Base-by-base conservation (phyloP, 257 asterid species). In the Nicotiana tomentosiformis region DNA sequence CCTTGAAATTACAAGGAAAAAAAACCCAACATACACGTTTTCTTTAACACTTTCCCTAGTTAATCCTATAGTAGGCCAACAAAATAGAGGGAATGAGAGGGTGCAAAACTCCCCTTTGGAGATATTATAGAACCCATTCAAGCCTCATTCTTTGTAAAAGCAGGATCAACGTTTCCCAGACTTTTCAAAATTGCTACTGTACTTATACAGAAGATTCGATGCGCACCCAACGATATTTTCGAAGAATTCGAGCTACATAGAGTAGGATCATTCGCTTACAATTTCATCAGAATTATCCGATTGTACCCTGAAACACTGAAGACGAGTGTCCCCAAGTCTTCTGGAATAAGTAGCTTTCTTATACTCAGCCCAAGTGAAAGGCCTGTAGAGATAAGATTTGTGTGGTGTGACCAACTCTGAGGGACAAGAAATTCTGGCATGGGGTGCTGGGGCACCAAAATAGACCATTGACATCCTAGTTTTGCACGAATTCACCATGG, bases 401-500 rank as follows among this genome's bases (percentile, higher is more conserved):
- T 82, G 67, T 4, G 88, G 66, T 17, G 87, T 82, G 10, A 84
- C 82, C 87, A 86, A 2, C 29, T 84, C 87, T 5, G 88, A 87
- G 0, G 90, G 84, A 55, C 90, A 87, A 32, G 80, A 64, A 23
- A 93, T 88, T 12, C 77, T 69, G 1, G 93, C 91, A 32, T 84
- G 55, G 3, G 90, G 87, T 10, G 96, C 84, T 51, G 98, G 98
- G 70, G 94, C 90, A 2, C 85, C 93, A 9, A 93, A 92, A 87
- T 87, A 93, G 7, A 87, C 92, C 87, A 89, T 85, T 32, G 98
- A 93, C 87, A 87, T 87, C 84, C 97, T 91, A 10, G 96, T 49
- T 6, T 85, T 65, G 49, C 78, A 81, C 5, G 89, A 46, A 80
- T 88, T 87, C 88, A 87, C 89, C 77, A 90, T 79, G 33, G 88